Conservation (phyloP, 164 flowering plant species). For the Amborella trichopoda region DNA sequence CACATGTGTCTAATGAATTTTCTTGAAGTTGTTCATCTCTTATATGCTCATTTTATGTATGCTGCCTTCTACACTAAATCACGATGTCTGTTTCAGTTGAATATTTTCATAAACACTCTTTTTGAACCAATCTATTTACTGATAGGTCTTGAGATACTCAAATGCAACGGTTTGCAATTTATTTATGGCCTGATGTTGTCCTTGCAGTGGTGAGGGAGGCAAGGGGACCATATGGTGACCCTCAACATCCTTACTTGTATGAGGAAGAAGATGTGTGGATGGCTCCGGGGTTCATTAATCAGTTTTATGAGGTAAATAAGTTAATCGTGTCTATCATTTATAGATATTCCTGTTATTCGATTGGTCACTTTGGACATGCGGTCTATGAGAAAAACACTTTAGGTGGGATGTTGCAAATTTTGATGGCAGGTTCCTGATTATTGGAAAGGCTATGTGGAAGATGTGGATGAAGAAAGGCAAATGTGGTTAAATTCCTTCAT, state of each 20-base stretch:
- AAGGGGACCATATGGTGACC: conserved; percentile 87
- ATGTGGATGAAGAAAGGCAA: conserved; percentile 83
- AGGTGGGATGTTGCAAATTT: too few species aligned
- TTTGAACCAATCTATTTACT: too few species aligned
- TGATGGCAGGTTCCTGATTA: conserved; percentile 74
- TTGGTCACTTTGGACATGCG: too few species aligned
- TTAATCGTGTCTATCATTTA: neutral
- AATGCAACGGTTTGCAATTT: too few species aligned
- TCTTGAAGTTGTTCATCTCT: too few species aligned
- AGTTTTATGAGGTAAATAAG: conserved; percentile 64
- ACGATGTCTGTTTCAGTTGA: too few species aligned
- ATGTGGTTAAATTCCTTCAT: conserved; percentile 97
- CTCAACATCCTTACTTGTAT: conserved; percentile 91
- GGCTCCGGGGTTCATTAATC: conserved; percentile 97
- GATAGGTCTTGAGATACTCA: too few species aligned
- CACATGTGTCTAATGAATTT: too few species aligned
- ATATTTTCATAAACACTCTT: too few species aligned
- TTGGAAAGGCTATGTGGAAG: conserved; percentile 73
- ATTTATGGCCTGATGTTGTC: conserved; percentile 8
- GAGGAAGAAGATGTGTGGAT: conserved; percentile 94
- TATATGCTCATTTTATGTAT: too few species aligned
- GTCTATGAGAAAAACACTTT: too few species aligned
- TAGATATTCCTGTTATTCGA: neutral
- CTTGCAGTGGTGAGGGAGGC: conserved; percentile 80
- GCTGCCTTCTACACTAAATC: too few species aligned